Evolutionary conservation across 176 grass and related monocot genomes (phyloP), one percentile per base, ranked within the genome.

Genomic region (Dactylis glomerata): DNA sequence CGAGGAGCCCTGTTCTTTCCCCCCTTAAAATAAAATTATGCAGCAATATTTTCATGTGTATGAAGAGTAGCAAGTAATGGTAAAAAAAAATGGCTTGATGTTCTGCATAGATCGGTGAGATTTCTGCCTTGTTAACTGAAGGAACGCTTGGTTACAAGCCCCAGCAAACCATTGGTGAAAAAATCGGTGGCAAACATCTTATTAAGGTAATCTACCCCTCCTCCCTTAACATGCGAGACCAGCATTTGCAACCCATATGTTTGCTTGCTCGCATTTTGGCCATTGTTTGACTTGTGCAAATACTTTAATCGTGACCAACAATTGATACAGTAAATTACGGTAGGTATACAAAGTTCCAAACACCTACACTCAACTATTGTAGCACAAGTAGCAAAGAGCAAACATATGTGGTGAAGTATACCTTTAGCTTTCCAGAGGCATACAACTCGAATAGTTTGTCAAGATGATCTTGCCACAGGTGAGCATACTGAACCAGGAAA

Each of bases 381-480:
- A 44, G 27, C 8, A 16, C 30, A 49, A 40, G 42, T 61, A 17
- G 17, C 17, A 82, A 69, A 24, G 12, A 17, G 23, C 22, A 63
- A 63, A 75, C 20, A 44, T 30, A 64, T 59, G 59, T 50, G 24
- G 12, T 45, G 40, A 56, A 75, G 27, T 59, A 33, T 87, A 97
- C 91, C 80, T 90, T 97, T 57, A 95, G 83, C 79, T 92, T 95
- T 86, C 93, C 90, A 31, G 88, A 58, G 36, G 83, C 75, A 89
- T 89, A 89, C 17, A 95, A 72, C 55, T 91, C 81, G 85, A 95
- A 92, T 41, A 95, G 90, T 80, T 77, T 92, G 64, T 91, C 90
- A 51, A 95, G 88, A 86, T 95, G 93, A 75, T 92, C 77, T 91
- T 95, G 93, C 88, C 84, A 95, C 72, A 95, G 46, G 56, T 89